Evolutionary conservation across 1,284 basidiomycete genomes (phyloP).

Genomic region (Tylopilus orsonianus): DNA sequence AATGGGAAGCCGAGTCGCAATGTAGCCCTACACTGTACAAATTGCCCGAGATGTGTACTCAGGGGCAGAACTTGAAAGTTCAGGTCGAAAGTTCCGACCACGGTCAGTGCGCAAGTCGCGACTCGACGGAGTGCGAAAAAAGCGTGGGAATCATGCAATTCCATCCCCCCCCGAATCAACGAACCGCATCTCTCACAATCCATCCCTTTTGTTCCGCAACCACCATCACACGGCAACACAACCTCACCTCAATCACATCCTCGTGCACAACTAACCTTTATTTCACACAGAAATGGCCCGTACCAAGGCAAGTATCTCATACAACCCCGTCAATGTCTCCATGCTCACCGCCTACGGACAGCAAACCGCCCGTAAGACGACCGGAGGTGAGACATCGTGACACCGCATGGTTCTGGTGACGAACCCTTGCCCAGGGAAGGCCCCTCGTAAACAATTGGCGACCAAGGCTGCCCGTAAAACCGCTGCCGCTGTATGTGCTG

Average conservation of each 20-base stretch:
- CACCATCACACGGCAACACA: constrained; percentile 29
- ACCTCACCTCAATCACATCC: constrained; percentile 24
- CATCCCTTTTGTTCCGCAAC: constrained; percentile 28
- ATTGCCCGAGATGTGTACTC: neutral
- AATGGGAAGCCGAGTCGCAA: neutral
- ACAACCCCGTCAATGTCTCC: constrained; percentile 8
- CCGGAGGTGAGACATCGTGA: constrained; percentile 58
- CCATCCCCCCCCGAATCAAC: constrained; percentile 29
- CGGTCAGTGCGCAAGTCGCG: constrained; percentile 35
- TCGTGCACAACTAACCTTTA: constrained; percentile 27
- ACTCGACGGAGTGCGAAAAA: constrained; percentile 31
- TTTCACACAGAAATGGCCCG: constrained; percentile 55
- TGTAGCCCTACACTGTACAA: neutral
- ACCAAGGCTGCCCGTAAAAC: constrained; percentile 90
- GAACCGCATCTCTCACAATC: constrained; percentile 18
- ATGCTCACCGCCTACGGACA: constrained; percentile 32
- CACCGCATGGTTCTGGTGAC: constrained; percentile 8
- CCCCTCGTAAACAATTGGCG: constrained; percentile 86
- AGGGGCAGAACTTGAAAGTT: constrained; percentile 16
- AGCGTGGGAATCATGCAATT: constrained; percentile 32
- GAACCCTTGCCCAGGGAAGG: constrained; percentile 56
- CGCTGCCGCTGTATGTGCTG: constrained; percentile 61
- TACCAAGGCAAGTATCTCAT: constrained; percentile 56
- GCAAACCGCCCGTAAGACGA: constrained; percentile 85
- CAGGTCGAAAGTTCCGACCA: constrained; percentile 14